Evolutionary conservation across 1,284 basidiomycete species (phyloP).

Genomic region (Malassezia globosa): DNA sequence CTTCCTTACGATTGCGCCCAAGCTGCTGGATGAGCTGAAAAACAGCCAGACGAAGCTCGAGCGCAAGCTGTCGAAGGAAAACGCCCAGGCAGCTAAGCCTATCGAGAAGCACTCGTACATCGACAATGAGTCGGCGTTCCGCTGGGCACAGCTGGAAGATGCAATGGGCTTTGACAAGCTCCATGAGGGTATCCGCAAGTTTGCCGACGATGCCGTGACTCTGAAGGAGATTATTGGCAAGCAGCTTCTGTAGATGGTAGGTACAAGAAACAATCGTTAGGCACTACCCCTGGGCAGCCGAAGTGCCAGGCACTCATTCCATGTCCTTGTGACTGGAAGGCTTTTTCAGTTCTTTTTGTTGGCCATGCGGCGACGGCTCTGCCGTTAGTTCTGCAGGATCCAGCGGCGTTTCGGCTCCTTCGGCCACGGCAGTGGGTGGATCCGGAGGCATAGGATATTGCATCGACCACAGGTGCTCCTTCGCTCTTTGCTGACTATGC

Average conservation of each 20-base stretch:
- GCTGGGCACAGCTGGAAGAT: conserved; percentile 67
- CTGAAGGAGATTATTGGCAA: conserved; percentile 71
- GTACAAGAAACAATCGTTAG: too few relatives aligned
- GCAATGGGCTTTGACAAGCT: conserved; percentile 49
- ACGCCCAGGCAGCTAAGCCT: conserved; percentile 57
- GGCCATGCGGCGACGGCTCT: conserved; percentile 5
- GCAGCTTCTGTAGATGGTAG: conserved; percentile 50
- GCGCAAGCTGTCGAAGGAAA: conserved; percentile 65
- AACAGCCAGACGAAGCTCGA: conserved; percentile 66
- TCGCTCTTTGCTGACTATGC: neutral
- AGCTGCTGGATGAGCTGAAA: conserved; percentile 82
- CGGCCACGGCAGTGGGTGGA: neutral
- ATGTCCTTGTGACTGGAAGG: too few relatives aligned
- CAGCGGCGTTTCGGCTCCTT: too few relatives aligned
- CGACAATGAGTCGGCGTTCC: conserved; percentile 89
- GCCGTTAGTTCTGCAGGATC: conserved; percentile 13
- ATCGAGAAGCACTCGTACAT: conserved; percentile 73
- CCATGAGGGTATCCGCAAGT: conserved; percentile 77
- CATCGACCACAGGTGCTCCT: neutral
- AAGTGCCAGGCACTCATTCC: too few relatives aligned
- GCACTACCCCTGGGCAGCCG: too few relatives aligned
- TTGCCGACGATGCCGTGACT: conserved; percentile 83
- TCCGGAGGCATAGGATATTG: neutral
- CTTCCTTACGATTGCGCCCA: conserved; percentile 81
- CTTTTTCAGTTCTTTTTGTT: neutral